Conservation (phyloP, 495 filamentous ascomycete species). For the Lasiosphaeria hispida region DNA sequence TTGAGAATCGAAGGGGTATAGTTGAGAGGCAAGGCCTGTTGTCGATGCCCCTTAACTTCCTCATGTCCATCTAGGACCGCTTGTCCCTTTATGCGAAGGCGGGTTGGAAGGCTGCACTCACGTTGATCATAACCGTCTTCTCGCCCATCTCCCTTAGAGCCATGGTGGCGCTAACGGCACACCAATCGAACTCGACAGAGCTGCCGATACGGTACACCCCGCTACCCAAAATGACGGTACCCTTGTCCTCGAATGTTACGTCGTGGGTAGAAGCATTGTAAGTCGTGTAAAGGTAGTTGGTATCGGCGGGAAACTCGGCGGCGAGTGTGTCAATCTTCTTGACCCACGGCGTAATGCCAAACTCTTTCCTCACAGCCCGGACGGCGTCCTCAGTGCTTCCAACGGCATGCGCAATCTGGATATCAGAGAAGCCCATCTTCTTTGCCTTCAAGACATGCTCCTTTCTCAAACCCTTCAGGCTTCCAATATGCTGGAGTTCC, state of each 20-base stretch:
- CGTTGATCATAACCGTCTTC: slow-evolving; percentile 98
- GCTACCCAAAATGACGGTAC: slow-evolving; percentile 82
- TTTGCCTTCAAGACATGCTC: slow-evolving; percentile 87
- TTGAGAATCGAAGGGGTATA: too few relatives aligned
- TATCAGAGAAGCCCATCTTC: slow-evolving; percentile 96
- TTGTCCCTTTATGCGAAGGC: too few relatives aligned
- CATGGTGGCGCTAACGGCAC: slow-evolving; percentile 88
- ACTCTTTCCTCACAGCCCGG: slow-evolving; percentile 76
- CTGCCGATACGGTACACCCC: slow-evolving; percentile 96
- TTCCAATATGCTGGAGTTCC: slow-evolving; percentile 85
- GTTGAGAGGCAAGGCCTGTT: too few relatives aligned
- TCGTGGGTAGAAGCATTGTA: slow-evolving; percentile 97
- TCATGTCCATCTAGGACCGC: too few relatives aligned
- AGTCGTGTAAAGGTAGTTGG: slow-evolving; percentile 97
- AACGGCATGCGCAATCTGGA: slow-evolving; percentile 87
- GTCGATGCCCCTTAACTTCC: too few relatives aligned
- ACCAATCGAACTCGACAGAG: slow-evolving; percentile 99
- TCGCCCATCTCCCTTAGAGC: slow-evolving; percentile 86
- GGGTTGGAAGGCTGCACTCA: slow-evolving; percentile 24
- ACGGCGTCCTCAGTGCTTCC: slow-evolving; percentile 85
- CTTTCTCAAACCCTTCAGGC: slow-evolving; percentile 78
- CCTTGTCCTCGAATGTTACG: slow-evolving; percentile 92
- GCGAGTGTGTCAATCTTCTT: slow-evolving; percentile 98
- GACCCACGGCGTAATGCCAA: slow-evolving; percentile 84
- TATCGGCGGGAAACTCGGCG: slow-evolving; percentile 95